Evolutionary conservation across 2,329 filamentous ascomycete genomes (phyloP), one percentile per base, ranked within the genome.

Genomic region (Arthroderma uncinatum): DNA sequence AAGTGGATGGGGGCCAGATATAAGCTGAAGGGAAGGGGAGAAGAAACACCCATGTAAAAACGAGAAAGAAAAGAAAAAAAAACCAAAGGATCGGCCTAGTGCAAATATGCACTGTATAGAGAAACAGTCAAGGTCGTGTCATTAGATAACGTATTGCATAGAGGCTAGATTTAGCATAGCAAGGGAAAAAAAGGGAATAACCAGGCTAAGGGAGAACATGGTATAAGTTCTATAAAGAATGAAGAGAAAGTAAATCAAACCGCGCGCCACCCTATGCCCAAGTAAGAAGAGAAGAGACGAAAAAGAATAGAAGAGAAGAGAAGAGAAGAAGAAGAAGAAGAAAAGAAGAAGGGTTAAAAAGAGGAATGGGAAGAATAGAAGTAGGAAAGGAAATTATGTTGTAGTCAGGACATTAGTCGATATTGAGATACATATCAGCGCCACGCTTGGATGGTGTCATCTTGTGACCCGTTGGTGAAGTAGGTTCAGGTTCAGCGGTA

Each of bases 391-490:
- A 6, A n/a, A 50, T 10, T 33, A 34, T 33, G 25, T n/a, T 30
- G 47, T 16, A 9, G 25, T 14, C 14, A 14, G 28, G 28, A 16
- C 33, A 50, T 50, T 40, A 56, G 8, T 50, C 28, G 28, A 56
- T 37, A 36, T 36, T 39, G 12, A 56, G 33, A 23, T 48, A 48
- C 54, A 56, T 34, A 23, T 48, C 28, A 4, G 12, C 30, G 16
- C 54, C 54, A 12, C 19, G n/a, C 36, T 52, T 48, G 25, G 54
- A 48, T 16, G 54, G 54, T n/a, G 54, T 56, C 28, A 56, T 14
- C 12, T 14, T 56, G 28, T 33, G 42, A 3, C 28, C 37, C 33
- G 42, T 14, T 4, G 42, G 34, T 7, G 25, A 19, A 33, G 36
- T 16, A n/a, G 25, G 2, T 39, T 37, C 30, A n/a, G 25, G 2